These are phyloP conservation scores for Heterobasidion annosum DNA, from an alignment of 1,284 basidiomycete genomes.

Conservation along the genomic window DNA sequence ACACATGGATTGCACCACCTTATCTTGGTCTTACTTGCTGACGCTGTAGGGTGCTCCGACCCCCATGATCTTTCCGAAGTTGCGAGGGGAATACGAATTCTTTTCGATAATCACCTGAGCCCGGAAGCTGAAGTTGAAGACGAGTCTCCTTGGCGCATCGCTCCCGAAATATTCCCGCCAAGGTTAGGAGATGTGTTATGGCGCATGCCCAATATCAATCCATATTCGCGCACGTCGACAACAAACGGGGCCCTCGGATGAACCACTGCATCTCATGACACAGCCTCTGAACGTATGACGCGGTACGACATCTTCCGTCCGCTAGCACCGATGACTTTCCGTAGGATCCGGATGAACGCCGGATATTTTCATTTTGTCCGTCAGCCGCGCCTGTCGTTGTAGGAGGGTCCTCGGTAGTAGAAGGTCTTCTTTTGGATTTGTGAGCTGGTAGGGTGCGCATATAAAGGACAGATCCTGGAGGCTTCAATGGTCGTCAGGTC, in stretches of 20 bases:
- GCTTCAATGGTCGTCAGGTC: slow-evolving; percentile 1
- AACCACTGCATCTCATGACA: slow-evolving; percentile 14
- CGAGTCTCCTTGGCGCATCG: no score
- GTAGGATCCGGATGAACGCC: slow-evolving; percentile 30
- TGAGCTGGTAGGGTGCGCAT: neutral
- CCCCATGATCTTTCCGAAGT: no score
- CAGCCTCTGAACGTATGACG: neutral
- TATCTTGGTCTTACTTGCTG: no score
- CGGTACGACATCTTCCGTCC: slow-evolving; percentile 13
- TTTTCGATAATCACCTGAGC: no score
- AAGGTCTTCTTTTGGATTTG: slow-evolving; percentile 4
- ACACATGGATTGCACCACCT: no score
- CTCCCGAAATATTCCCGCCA: neutral
- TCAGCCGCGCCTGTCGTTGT: slow-evolving; percentile 7
- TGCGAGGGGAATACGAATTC: no score
- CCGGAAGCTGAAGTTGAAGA: no score
- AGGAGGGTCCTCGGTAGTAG: neutral
- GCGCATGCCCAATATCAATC: neutral
- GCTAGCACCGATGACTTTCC: slow-evolving; percentile 35
- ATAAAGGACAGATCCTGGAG: slow-evolving; percentile 1
- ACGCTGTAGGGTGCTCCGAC: no score
- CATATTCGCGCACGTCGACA: neutral
- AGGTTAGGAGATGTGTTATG: neutral
- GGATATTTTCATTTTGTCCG: slow-evolving; percentile 20
- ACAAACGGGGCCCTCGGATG: slow-evolving; percentile 3